These are phyloP conservation scores for Hygrocybe punicea DNA, from an alignment of 768 basidiomycete species.

Conservation along the genomic window DNA sequence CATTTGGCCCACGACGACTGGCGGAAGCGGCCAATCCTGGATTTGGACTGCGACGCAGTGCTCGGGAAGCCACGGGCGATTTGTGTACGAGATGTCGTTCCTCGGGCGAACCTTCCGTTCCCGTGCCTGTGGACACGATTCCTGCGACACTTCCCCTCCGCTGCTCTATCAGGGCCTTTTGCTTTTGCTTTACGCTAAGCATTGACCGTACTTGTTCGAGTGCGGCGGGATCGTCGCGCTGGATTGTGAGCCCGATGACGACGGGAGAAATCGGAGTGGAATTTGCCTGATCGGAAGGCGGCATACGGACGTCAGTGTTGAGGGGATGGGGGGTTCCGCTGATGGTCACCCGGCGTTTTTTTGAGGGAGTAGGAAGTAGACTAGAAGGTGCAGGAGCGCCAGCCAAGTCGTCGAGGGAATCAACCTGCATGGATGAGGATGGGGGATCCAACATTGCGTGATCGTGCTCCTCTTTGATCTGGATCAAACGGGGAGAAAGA, in stretches of 20 bases:
- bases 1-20: conserved; percentile 15
- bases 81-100: conserved; percentile 25
- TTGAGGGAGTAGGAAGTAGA: conserved; percentile 45
- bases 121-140: conserved; percentile 33
- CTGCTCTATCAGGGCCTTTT: conserved; percentile 68
- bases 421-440: conserved; percentile 28
- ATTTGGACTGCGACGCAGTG: conserved; percentile 40
- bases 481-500: conserved; percentile 45
- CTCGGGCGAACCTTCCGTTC: conserved; percentile 27
- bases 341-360: conserved; percentile 71
- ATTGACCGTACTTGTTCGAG: conserved; percentile 63
- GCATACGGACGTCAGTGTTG: conserved; percentile 49
- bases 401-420: conserved; percentile 26
- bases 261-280: conserved; percentile 65
- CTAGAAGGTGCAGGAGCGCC: conserved; percentile 42
- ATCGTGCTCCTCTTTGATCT: conserved; percentile 65
- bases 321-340: conserved; percentile 56
- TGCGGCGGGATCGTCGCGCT: conserved; percentile 54
- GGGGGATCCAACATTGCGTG: conserved; percentile 44
- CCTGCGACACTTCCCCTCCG: conserved; percentile 58
- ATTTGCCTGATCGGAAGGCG: conserved; percentile 39
- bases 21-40: conserved; percentile 13
- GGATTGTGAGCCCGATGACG: conserved; percentile 57
- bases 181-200: conserved; percentile 64
- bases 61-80: conserved; percentile 22